Base-by-base conservation (phyloP, 768 basidiomycete species). In the Mrakia frigida region DNA sequence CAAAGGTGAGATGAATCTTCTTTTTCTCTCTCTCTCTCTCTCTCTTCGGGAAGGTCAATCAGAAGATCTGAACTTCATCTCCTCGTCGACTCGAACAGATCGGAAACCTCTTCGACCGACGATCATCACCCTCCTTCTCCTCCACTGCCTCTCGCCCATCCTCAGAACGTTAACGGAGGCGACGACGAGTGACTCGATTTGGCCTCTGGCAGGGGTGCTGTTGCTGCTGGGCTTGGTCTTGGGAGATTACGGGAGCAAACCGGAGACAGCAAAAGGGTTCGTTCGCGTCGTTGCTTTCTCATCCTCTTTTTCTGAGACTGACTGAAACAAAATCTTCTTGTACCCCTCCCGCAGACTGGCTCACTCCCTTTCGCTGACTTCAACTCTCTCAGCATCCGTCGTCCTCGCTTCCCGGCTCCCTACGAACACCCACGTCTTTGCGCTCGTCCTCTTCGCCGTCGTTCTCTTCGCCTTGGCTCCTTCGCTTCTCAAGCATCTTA, bases 181-280 rank as follows among this genome's bases (percentile, higher is more conserved):
- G 35, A 98, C 95, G 6, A 97, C 96, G 53, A 92, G 92, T 18
- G 97, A 99, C 83, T 94, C 94, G 39, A 95, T 98, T 79, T 98
- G 94, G 94, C 94, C 96, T 9, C 84, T 98, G 70, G 89, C 93
- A n/a, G 92, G 92, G 5, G 86, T 87, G 71, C 87, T 98, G 61
- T 92, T 98, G 83, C 85, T 88, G 72, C 85, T 97, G 53, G 93
- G 95, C 82, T 86, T 89, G 28, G 85, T 95, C 76, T 85, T 98
- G 68, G 91, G 91, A 21, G 93, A 97, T 83, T 96, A 81, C 80
- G 73, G 77, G 73, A 68, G 77, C 56, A 76, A 71, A 61, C 78
- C 37, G 39, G 76, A 21, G 75, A 63, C 25, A 70, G 74, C 53
- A 76, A 79, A 77, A 41, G 79, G 59, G 59, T 65, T n/a, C 18